Base-by-base conservation (phyloP, 2,329 filamentous ascomycete genomes). In the Coniochaeta sp. region DNA sequence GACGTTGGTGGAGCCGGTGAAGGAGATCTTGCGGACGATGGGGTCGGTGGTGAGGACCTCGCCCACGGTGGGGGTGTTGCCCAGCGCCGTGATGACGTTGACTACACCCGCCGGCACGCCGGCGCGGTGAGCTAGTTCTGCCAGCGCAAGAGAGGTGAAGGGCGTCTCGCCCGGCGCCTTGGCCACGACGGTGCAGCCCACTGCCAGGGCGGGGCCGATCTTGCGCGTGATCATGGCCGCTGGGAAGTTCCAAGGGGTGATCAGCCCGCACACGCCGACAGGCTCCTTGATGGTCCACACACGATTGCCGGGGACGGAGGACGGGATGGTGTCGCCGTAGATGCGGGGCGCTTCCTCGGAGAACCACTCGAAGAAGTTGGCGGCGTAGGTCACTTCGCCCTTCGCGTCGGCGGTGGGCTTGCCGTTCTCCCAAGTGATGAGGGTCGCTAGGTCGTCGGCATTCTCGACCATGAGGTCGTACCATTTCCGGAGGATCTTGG, bases 151-250 rank as follows among this genome's bases (percentile, higher is more conserved):
- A 0, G 91, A 87, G 26, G 93, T 96, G 72, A 93, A 95, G 0
- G 93, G 95, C 1, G 95, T 97, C 79, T 98, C 93, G 57, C 88
- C 88, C 1, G 93, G 93, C 17, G 92, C 89, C 74, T 99, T 99
- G 68, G 87, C 88, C 1, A 98, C 93, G 1, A 96, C 90, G 0
- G 93, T 96, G 77, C 93, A 98, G 61, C 95, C 95, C n/a, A 92
- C 93, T 19, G 95, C 95, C 60, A 98, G 81, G 9, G 89, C 90
- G 1, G 90, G 85, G 1, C 83, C 87, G 58, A 87, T 80, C 72
- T 89, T 89, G 62, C 87, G 77, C 7, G 86, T 89, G 64, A 90
- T 85, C 88, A 91, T 91, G 57, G 88, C 88, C 2, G 87, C 85
- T 14, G 89, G 89, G 69, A 96, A 96, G 76, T 96, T 96, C 91